Conservation (phyloP, 2,329 filamentous ascomycete genomes). For the Zymoseptoria brevis region DNA sequence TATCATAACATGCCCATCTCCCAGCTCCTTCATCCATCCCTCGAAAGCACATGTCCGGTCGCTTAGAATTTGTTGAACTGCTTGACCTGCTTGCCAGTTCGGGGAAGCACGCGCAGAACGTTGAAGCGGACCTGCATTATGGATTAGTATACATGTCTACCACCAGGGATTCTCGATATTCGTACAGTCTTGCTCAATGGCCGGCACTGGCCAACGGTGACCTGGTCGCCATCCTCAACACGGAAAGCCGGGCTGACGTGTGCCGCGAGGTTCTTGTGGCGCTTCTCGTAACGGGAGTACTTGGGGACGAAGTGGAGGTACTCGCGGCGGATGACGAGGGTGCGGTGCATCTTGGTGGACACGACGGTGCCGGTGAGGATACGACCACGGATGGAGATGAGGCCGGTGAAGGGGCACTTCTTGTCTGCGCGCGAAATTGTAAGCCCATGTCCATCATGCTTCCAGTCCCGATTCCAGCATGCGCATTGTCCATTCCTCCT, state of each 20-base stretch:
- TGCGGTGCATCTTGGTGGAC: slow-evolving; percentile 99
- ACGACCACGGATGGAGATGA: slow-evolving; percentile 99
- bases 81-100: slow-evolving; percentile 97
- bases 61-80: slow-evolving; percentile 94
- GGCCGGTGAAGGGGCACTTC: slow-evolving; percentile 99
- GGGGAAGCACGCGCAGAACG: slow-evolving; percentile 94
- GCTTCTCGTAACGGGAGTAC: slow-evolving; percentile 99
- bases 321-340: slow-evolving; percentile 97
- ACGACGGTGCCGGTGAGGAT: slow-evolving; percentile 98
- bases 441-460: slow-evolving; percentile 7
- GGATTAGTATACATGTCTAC: slow-evolving; percentile 14
- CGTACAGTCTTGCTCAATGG: slow-evolving; percentile 98
- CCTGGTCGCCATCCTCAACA: slow-evolving; percentile 99
- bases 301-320: slow-evolving; percentile 99
- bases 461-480: slow-evolving; percentile 3
- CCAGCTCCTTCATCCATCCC: slow-evolving; percentile 8
- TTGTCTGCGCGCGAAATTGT: slow-evolving; percentile 60
- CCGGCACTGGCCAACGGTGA: slow-evolving; percentile 98
- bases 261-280: slow-evolving; percentile 99
- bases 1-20: slow-evolving; percentile 6
- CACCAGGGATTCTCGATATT: slow-evolving; percentile 26
- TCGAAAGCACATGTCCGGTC: slow-evolving; percentile 14
- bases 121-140: slow-evolving; percentile 84
- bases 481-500: neutral
- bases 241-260: slow-evolving; percentile 99